These are phyloP conservation scores for Penicillium sp. DNA, from an alignment of 2,329 filamentous ascomycete genomes.

Conservation along the genomic window DNA sequence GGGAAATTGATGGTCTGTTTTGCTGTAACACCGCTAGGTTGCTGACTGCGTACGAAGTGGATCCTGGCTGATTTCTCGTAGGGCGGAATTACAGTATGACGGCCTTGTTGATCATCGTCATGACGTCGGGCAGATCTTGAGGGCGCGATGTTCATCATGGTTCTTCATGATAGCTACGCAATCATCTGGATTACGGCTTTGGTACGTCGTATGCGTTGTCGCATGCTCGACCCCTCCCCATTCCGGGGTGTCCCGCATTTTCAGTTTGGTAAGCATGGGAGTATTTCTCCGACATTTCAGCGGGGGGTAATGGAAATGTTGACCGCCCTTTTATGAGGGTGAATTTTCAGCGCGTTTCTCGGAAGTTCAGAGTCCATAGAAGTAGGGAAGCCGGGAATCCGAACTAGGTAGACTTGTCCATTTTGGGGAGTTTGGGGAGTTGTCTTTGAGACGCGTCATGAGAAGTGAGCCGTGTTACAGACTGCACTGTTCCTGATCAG, in stretches of 20 bases:
- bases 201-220: neutral
- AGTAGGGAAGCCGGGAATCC: neutral
- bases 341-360: conserved; percentile 22
- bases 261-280: neutral
- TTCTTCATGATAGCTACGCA: neutral
- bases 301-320: neutral
- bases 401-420: neutral
- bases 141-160: neutral
- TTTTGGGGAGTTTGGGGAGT: neutral
- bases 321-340: conserved; percentile 12
- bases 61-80: neutral
- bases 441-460: conserved; percentile 18
- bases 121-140: neutral
- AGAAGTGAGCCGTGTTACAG: conserved; percentile 17
- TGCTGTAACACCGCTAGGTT: neutral
- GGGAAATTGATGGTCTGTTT: neutral
- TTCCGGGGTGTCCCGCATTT: conserved; percentile 2
- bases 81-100: conserved; percentile 1
- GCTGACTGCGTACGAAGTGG: neutral
- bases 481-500: conserved; percentile 4
- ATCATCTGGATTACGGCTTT: neutral
- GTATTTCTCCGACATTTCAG: conserved; percentile 16
- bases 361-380: conserved; percentile 6
- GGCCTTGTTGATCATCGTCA: neutral
- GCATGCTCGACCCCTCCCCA: neutral